A percentile compares a stretch with the other conserved stretches of the same genome.
Evolutionary conservation across 1,139 yeast genomes (phyloP).

Genomic region (Suhomyces atakaporum): DNA sequence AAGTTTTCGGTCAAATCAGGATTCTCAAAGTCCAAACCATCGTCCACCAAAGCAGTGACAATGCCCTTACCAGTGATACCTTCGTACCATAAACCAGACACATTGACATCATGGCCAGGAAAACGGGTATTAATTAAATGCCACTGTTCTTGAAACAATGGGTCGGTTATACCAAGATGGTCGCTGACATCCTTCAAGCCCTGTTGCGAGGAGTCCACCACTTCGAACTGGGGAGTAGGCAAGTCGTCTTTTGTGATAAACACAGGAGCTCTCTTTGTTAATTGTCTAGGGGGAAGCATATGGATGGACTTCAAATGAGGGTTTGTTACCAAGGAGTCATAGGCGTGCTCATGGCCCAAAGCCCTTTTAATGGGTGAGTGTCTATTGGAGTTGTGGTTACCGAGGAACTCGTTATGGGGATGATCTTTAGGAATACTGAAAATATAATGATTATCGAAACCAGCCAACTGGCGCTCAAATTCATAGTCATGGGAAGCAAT

Average conservation of each 20-base stretch:
- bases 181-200: slow-evolving; percentile 47
- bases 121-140: slow-evolving; percentile 71
- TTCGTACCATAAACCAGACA: slow-evolving; percentile 80
- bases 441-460: slow-evolving; percentile 60
- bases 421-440: slow-evolving; percentile 52
- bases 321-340: slow-evolving; percentile 31
- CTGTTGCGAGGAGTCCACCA: slow-evolving; percentile 51
- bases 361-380: slow-evolving; percentile 30
- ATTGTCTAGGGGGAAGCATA: slow-evolving; percentile 48
- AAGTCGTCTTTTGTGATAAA: slow-evolving; percentile 20
- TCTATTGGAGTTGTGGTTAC: slow-evolving; percentile 37
- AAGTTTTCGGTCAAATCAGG: slow-evolving; percentile 73
- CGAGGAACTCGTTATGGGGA: slow-evolving; percentile 37
- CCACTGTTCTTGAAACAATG: slow-evolving; percentile 84
- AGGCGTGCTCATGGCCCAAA: slow-evolving; percentile 26
- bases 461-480: slow-evolving; percentile 62
- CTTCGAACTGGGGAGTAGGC: slow-evolving; percentile 12
- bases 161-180: slow-evolving; percentile 73
- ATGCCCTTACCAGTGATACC: slow-evolving; percentile 81
- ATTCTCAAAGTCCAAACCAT: slow-evolving; percentile 84
- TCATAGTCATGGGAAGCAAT: slow-evolving; percentile 36
- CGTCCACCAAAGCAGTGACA: slow-evolving; percentile 89
- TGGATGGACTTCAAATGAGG: slow-evolving; percentile 47
- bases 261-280: slow-evolving; percentile 51
- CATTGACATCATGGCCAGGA: slow-evolving; percentile 87